Base-by-base conservation (phyloP, 2,329 filamentous ascomycete species). In the Pseudogymnoascus sp. region DNA sequence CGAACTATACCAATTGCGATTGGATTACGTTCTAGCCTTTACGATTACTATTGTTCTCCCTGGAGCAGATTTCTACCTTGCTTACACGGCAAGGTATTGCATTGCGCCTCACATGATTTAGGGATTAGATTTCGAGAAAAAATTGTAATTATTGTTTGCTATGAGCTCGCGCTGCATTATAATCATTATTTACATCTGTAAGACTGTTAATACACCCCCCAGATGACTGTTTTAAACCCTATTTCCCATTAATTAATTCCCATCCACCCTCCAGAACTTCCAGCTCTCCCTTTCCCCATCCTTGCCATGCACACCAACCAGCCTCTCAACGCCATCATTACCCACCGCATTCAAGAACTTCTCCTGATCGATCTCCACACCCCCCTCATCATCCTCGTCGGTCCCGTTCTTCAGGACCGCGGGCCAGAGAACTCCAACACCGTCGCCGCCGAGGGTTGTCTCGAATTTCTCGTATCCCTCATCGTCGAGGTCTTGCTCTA, bases 361-460 rank as follows among this genome's bases (percentile, higher is more conserved):
- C 64, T 97, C 91, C 71, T 93, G 82, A 70, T 96, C 90, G 71
- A 99, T 97, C 76, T 97, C 93, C 78, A 95, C 91, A 23, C 91
- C 91, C 36, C 91, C 91, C 67, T 91, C 85, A 0, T 84, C 81
- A 68, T 91, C 88, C 70, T 91, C 88, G 39, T 88, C 86, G n/a
- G 83, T 85, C 5, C 89, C 90, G 66, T 96, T 96, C 73, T 91
- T 90, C 26, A 97, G 79, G 0, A 97, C 88, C 0, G 95, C 95
- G 0, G 95, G 95, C 86, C 90, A 96, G 4, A 99, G 82, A 1
- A 99, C 91, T 39, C 95, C 95, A 0, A 99, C 91, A 11, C 95
- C 95, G 71, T 97, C 91, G 40, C 93, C 93, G 3, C 93, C 95
- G 0, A 99, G 83, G 0, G 90, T 97, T 0, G 92, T 95, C 75